Base-by-base conservation (phyloP, 345 rosid species). In the Syzygium aromaticum region DNA sequence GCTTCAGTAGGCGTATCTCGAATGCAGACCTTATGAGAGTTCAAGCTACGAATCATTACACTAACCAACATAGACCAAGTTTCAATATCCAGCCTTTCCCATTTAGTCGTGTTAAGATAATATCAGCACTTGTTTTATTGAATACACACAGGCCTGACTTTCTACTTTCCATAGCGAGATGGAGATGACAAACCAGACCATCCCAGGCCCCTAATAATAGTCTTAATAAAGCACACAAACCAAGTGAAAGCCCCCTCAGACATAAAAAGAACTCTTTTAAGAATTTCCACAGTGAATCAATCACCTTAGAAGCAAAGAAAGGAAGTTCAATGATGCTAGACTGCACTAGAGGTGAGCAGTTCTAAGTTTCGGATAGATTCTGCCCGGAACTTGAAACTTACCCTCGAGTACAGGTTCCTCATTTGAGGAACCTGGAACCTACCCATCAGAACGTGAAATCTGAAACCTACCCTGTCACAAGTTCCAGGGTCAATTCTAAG, bases 231-330 rank as follows among this genome's bases (percentile, higher is more conserved):
- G 56, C 85, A 51, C 25, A 25, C 11, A 23, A 73, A 10, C 49
- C 7, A 73, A 73, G 82, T 38, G 43, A 38, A 38, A 38, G 82
- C 8, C 82, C 27, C 49, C 80, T 33, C 49, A 38, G 82, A 73
- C 49, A 38, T 4, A 23, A 49, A 54, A 30, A 46, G 8, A 28
- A 86, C 78, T 57, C 43, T n/a, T 25, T 51, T 49, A 27, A 61
- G 51, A 46, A 27, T 30, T 40, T 78, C 16, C 38, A 86, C 30
- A 84, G 54, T 40, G 27, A 53, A 23, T 51, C 56, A 89, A 91
- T 92, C 85, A 94, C 99, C 97, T 94, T 95, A 25, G 99, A 96
- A 64, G 98, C 98, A 89, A 96, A 95, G 95, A 95, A 96, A 52
- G 99, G 99, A 85, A 95, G 91, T 51, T 96, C 97, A 9, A 96